A percentile compares a stretch with the other conserved stretches of the same genome.
These are phyloP conservation scores for Yarrowia osloensis DNA, from an alignment of 805 yeast genomes.

Conservation along the genomic window DNA sequence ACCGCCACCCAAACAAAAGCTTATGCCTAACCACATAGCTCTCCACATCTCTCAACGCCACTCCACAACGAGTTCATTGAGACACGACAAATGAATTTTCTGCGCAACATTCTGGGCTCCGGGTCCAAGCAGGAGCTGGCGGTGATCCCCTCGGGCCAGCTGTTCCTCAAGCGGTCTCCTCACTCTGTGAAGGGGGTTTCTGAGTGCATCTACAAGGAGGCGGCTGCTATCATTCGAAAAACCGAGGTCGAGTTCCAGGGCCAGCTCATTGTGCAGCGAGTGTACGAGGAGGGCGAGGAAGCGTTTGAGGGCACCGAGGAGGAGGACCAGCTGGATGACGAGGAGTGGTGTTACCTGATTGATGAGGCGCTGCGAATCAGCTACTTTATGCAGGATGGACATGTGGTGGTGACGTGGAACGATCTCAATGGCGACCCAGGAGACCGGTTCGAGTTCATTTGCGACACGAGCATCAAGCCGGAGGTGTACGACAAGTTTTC, in stretches of 20 bases:
- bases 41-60: no score
- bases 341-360: constrained; percentile 69
- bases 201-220: constrained; percentile 73
- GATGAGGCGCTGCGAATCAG: constrained; percentile 61
- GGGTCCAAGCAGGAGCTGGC: constrained; percentile 55
- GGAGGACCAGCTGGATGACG: constrained; percentile 49
- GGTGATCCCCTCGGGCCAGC: constrained; percentile 75
- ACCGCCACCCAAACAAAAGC: constrained; percentile 4
- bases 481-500: constrained; percentile 62
- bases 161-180: constrained; percentile 71
- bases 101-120: constrained; percentile 35
- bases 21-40: no score
- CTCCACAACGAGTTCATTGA: no score
- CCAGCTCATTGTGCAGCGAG: constrained; percentile 69
- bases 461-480: constrained; percentile 55
- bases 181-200: constrained; percentile 83
- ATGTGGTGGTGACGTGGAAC: constrained; percentile 69
- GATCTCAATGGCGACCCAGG: constrained; percentile 86
- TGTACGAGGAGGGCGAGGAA: constrained; percentile 67
- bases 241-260: constrained; percentile 66
- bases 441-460: constrained; percentile 77
- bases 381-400: constrained; percentile 53
- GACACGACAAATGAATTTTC: constrained; percentile 43
- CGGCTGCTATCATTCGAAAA: constrained; percentile 68
- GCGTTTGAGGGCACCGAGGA: constrained; percentile 53